Conservation (phyloP, 2,329 filamentous ascomycete genomes). For the Neonectria hederae region DNA sequence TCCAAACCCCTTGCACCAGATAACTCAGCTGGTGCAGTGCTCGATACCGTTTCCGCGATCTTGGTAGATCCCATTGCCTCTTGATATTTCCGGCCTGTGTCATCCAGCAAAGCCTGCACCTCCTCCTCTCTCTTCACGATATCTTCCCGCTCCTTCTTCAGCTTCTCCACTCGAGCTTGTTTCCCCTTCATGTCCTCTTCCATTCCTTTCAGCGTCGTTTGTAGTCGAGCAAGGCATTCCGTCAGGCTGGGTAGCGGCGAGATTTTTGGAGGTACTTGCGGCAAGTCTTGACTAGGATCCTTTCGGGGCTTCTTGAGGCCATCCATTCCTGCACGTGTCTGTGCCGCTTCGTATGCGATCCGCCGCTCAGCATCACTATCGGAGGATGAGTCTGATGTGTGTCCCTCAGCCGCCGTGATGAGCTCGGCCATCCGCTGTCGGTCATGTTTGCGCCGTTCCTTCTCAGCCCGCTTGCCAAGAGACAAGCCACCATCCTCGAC, state of each 20-base stretch:
- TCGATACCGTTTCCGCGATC: slow-evolving; percentile 25
- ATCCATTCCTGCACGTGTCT: slow-evolving; percentile 88
- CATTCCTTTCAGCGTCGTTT: slow-evolving; percentile 69
- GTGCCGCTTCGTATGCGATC: slow-evolving; percentile 86
- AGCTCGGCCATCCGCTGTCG: slow-evolving; percentile 83
- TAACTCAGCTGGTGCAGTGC: slow-evolving; percentile 35
- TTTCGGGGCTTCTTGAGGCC: slow-evolving; percentile 62
- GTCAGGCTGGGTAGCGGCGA: slow-evolving; percentile 79
- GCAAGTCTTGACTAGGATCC: slow-evolving; percentile 49
- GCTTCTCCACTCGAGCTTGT: slow-evolving; percentile 69
- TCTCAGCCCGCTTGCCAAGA: slow-evolving; percentile 81
- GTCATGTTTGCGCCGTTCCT: slow-evolving; percentile 71
- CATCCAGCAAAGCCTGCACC: slow-evolving; percentile 81
- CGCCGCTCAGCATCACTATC: slow-evolving; percentile 77
- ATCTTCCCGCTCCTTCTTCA: slow-evolving; percentile 74
- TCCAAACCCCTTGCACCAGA: slow-evolving; percentile 49
- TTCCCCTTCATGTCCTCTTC: slow-evolving; percentile 70
- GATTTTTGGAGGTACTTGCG: slow-evolving; percentile 75
- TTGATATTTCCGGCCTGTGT: slow-evolving; percentile 75
- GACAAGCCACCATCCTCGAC: slow-evolving; percentile 85
- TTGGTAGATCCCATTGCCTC: slow-evolving; percentile 51
- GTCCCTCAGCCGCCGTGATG: slow-evolving; percentile 81
- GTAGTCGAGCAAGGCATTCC: slow-evolving; percentile 72
- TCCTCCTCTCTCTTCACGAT: slow-evolving; percentile 77
- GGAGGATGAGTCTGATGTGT: slow-evolving; percentile 68